These are phyloP conservation scores for Pholiota conissans DNA, from an alignment of 768 basidiomycete species.

Conservation along the genomic window DNA sequence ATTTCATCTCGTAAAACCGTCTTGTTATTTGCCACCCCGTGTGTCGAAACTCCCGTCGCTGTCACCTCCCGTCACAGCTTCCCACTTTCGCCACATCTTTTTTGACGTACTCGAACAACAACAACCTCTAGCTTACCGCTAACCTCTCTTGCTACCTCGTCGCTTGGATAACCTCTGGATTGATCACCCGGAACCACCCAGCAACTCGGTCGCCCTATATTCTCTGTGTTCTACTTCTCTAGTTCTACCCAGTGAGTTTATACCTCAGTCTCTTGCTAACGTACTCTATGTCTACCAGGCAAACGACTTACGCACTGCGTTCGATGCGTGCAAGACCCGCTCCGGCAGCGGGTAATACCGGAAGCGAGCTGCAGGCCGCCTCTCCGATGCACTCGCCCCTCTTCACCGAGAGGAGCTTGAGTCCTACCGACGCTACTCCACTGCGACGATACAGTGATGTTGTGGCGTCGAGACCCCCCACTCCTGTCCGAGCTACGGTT, in stretches of 20 bases:
- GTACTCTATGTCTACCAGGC: background rate
- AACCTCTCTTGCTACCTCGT: background rate
- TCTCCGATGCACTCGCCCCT: background rate
- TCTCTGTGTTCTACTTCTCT: background rate
- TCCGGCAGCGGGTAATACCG: background rate
- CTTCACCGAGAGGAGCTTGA: background rate
- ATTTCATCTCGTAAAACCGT: no score
- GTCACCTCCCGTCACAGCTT: background rate
- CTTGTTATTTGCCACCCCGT: background rate
- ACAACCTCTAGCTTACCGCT: background rate
- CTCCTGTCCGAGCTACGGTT: background rate
- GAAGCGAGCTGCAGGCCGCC: no score
- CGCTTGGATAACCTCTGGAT: background rate
- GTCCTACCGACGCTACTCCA: background rate
- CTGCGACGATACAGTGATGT: background rate
- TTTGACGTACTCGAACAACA: background rate
- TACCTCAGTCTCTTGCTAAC: no score
- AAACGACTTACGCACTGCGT: background rate
- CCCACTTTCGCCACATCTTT: constrained; percentile 8
- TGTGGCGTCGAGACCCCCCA: background rate
- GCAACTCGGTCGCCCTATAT: background rate
- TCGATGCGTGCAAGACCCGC: background rate
- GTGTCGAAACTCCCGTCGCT: constrained; percentile 4
- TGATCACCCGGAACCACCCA: constrained; percentile 11
- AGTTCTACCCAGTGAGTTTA: no score